Percentiles rank a stretch among this genome's conserved stretches.
phyloP scores from a whole-genome alignment of 2,329 filamentous ascomycete species.

The Parascedosporium putredinis region DNA sequence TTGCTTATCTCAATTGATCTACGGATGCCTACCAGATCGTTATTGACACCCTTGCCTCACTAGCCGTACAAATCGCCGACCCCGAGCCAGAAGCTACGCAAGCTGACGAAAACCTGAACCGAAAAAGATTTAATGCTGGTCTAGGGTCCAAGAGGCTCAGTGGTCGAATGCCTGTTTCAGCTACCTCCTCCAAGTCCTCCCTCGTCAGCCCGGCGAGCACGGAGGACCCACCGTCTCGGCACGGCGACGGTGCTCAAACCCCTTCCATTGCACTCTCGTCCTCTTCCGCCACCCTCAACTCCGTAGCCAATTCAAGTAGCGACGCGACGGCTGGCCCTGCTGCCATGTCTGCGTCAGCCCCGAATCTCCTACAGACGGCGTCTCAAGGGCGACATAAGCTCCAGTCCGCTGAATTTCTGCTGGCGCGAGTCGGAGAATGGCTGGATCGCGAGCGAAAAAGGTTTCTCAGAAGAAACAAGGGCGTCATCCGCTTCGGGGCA shows the following conservation, averaged over 20 bases:
- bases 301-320: slow-evolving; percentile 17
- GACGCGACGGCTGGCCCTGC: neutral
- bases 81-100: slow-evolving; percentile 21
- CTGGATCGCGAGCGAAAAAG: slow-evolving; percentile 65
- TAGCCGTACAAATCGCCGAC: slow-evolving; percentile 45
- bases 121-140: slow-evolving; percentile 26
- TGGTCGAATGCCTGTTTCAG: slow-evolving; percentile 19
- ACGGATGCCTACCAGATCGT: no score
- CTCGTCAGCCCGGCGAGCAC: neutral
- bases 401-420: slow-evolving; percentile 40
- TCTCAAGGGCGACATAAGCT: slow-evolving; percentile 21
- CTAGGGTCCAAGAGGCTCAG: slow-evolving; percentile 28
- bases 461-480: slow-evolving; percentile 41
- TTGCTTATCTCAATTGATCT: no score
- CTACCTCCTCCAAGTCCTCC: slow-evolving; percentile 8
- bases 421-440: slow-evolving; percentile 75
- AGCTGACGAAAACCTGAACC: slow-evolving; percentile 15
- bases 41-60: neutral
- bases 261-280: neutral
- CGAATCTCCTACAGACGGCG: slow-evolving; percentile 6
- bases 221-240: slow-evolving; percentile 7
- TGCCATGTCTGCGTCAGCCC: slow-evolving; percentile 11
- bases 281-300: slow-evolving; percentile 9
- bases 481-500: slow-evolving; percentile 29
- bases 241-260: slow-evolving; percentile 17